Conservation (phyloP, 2,329 filamentous ascomycete genomes). For the Aureobasidium sp. region DNA sequence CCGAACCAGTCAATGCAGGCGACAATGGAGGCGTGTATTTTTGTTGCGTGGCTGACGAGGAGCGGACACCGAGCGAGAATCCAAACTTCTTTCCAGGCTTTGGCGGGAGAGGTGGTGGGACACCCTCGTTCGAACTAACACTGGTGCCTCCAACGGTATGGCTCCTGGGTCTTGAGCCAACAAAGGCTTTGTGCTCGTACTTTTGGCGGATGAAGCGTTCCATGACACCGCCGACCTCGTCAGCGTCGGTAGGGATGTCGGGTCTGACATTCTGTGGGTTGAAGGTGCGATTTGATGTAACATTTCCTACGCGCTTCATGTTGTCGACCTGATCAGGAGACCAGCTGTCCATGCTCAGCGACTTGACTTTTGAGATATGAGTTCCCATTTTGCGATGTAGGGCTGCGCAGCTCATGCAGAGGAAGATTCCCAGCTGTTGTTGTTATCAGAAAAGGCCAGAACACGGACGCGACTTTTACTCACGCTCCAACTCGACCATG, state of each 20-base stretch:
- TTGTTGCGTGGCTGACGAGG: conserved; percentile 63
- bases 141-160: conserved; percentile 52
- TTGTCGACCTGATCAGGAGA: conserved; percentile 91
- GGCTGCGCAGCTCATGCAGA: conserved; percentile 95
- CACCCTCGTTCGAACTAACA: conserved; percentile 45
- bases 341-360: conserved; percentile 97
- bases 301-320: conserved; percentile 90
- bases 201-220: conserved; percentile 93
- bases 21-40: conserved; percentile 36
- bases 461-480: conserved; percentile 31
- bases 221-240: conserved; percentile 91
- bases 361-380: conserved; percentile 98
- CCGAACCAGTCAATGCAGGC: conserved; percentile 24
- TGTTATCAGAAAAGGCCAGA: background rate
- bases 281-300: conserved; percentile 76
- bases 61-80: conserved; percentile 52
- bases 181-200: conserved; percentile 63
- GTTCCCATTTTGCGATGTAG: conserved; percentile 95
- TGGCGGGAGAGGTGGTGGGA: conserved; percentile 52
- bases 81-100: conserved; percentile 56
- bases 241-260: conserved; percentile 78
- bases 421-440: conserved; percentile 79
- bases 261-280: conserved; percentile 80
- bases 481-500: conserved; percentile 97
- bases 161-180: conserved; percentile 21